These are phyloP conservation scores for Fusarium veterinarium DNA, from an alignment of 2,329 filamentous ascomycete genomes.

Conservation along the genomic window DNA sequence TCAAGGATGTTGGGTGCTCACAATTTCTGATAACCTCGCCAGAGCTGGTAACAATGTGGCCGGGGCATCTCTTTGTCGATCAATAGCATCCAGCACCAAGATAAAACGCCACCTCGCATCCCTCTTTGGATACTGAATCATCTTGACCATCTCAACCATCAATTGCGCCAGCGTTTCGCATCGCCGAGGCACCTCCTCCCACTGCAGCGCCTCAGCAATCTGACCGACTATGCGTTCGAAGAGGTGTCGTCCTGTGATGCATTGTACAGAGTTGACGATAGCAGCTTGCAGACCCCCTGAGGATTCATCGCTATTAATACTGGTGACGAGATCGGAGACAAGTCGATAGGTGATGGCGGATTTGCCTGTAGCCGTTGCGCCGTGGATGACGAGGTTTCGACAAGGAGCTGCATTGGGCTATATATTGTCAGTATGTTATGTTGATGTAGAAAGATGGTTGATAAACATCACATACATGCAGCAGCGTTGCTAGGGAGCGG, in stretches of 20 bases:
- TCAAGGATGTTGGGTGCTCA: constrained; percentile 57
- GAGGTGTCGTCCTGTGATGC: constrained; percentile 81
- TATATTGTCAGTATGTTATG: background rate
- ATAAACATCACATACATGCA: constrained; percentile 59
- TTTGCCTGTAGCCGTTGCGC: constrained; percentile 89
- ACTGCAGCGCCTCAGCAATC: constrained; percentile 64
- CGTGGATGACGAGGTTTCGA: constrained; percentile 81
- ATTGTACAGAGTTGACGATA: constrained; percentile 77
- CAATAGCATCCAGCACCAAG: constrained; percentile 88
- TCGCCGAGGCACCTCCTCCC: constrained; percentile 63
- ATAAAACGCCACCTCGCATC: constrained; percentile 71
- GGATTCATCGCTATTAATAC: constrained; percentile 20
- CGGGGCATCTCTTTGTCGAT: constrained; percentile 83
- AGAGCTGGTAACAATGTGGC: constrained; percentile 83
- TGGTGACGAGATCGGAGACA: constrained; percentile 43
- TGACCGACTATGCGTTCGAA: constrained; percentile 76
- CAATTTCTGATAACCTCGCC: constrained; percentile 82
- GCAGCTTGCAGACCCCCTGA: constrained; percentile 63
- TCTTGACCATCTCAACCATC: constrained; percentile 74
- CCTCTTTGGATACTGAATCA: constrained; percentile 62
- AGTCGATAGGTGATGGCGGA: constrained; percentile 72
- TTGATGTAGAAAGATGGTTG: background rate
- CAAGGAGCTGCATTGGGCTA: constrained; percentile 76
- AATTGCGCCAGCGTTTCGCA: constrained; percentile 87
- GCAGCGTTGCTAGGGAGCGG: constrained; percentile 65